Evolutionary conservation across 2,329 filamentous ascomycete genomes (phyloP), one percentile per base, ranked within the genome.

Genomic region (Zymoseptoria passerinii): DNA sequence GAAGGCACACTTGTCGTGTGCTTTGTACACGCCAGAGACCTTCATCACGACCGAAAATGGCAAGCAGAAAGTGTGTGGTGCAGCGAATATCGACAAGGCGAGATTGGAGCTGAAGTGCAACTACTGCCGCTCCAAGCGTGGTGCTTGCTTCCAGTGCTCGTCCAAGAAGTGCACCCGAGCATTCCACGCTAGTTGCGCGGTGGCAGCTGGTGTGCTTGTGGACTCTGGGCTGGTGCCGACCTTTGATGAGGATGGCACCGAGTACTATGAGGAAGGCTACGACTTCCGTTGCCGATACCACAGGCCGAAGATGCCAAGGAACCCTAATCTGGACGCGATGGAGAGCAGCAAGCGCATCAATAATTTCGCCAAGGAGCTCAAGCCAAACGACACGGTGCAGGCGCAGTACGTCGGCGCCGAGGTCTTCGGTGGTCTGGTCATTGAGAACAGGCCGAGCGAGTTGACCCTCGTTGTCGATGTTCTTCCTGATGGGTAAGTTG

Each of bases 121-220:
- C 61, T 96, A 90, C 75, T 99, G 94, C 71, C 89, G 92, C 35
- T 95, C 91, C 29, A 95, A 94, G 73, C 89, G 88, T 58, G 94
- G 94, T n/a, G 90, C 90, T 16, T 96, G 92, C 75, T 95, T 99
- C 76, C 92, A 97, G 73, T 99, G 94, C 74, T 95, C 90, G 0
- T 87, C 90, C 66, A 92, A 92, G 77, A 97, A 96, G 72, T 99
- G 94, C 68, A 88, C 90, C 3, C 82, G 94, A 63, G 88, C 92
- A 8, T 99, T 96, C 74, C 94, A 99, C 72, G 89, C 92, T 16
- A 97, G 92, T 1, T 99, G 94, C 71, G 94, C 94, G 2, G 87
- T 91, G 7, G 86, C 92, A 20, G 92, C 92, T 40, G 94, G 94
- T 58, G 91, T 96, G 1, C 89, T 95, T 70, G 86, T 96, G 53